Evolutionary conservation across 2,329 filamentous ascomycete species (phyloP), one percentile per base, ranked within the genome.

Genomic region (Didymella segeticola): DNA sequence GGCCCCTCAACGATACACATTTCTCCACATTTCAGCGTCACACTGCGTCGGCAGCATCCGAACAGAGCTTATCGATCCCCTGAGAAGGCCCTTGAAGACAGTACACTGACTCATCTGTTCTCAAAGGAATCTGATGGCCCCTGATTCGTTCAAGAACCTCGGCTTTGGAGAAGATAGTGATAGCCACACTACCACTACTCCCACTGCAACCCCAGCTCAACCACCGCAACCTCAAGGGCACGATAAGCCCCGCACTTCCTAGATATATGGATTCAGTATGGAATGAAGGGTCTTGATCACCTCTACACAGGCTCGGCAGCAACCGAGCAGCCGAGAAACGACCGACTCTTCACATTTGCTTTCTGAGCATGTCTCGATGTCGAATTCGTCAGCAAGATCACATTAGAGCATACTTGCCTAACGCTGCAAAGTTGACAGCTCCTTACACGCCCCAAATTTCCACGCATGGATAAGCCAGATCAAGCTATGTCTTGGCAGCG

Each of bases 121-220:
- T 23, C 33, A 61, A 53, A 75, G 92, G 64, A 97, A 98, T 71
- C 80, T 99, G 26, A 99, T 99, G 95, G 93, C 93, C 7, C 91
- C 85, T 64, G 95, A 99, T 70, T 90, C 96, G 55, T 95, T 98
- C 76, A 91, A 90, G 75, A 99, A 99, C 70, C 80, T 99, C 33
- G 95, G 95, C 0, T 95, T 96, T 65, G 78, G 80, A 5, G 80
- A 83, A 55, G 82, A 85, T 37, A 75, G 60, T n/a, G 62, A 68
- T 43, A 42, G 42, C 23, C 53, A 55, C 15, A 50, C 34, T 27
- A 26, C 46, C 42, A 38, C 47, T 31, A 17, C 63, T 62, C 53
- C 56, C 8, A 61, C 63, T 67, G 66, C 62, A 66, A 69, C 67
- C 57, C 53, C 63, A 61, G 53, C 66, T 19, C 64, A 57, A 45